phyloP scores from a whole-genome alignment of 2,329 filamentous ascomycete genomes.

The Didymellaceae sp. region DNA sequence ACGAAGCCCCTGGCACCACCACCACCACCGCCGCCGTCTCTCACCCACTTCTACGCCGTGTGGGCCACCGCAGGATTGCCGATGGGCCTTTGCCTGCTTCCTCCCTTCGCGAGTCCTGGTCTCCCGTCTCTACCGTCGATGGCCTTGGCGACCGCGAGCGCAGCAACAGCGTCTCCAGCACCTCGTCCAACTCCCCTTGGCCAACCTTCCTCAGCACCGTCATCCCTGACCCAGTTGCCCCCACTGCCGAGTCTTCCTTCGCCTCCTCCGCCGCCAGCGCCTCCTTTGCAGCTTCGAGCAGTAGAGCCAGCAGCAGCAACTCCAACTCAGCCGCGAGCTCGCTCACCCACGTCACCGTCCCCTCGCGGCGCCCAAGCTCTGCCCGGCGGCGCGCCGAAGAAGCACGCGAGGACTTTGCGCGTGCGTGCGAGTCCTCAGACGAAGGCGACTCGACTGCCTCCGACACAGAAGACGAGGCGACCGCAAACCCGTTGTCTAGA shows the following conservation, averaged over 20 bases:
- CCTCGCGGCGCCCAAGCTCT: conserved; percentile 45
- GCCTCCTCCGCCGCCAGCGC: conserved; percentile 67
- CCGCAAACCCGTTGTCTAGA: conserved; percentile 23
- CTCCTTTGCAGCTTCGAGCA: conserved; percentile 53
- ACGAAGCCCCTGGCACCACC: neutral
- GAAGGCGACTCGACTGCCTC: conserved; percentile 52
- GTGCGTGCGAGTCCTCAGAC: conserved; percentile 57
- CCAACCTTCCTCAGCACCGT: conserved; percentile 81
- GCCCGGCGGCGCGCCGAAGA: conserved; percentile 11
- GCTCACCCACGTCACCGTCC: conserved; percentile 48
- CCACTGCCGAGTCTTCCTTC: conserved; percentile 84
- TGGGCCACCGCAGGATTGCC: conserved; percentile 47
- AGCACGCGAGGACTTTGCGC: conserved; percentile 54
- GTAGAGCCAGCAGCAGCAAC: conserved; percentile 57
- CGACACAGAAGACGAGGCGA: conserved; percentile 61
- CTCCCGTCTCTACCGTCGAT: conserved; percentile 58
- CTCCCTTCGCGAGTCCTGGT: conserved; percentile 49
- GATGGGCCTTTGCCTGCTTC: conserved; percentile 46
- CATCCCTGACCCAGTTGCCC: conserved; percentile 79
- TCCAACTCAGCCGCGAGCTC: conserved; percentile 51
- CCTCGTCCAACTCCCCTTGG: conserved; percentile 66
- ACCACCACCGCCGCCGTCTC: conserved; percentile 31
- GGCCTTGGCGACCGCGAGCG: conserved; percentile 85
- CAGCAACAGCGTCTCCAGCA: conserved; percentile 70
- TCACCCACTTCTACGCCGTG: conserved; percentile 47